Evolutionary conservation across 352 stramenopile species (phyloP), one percentile per base, ranked within the genome.

Genomic region (Pythium guiyangense): DNA sequence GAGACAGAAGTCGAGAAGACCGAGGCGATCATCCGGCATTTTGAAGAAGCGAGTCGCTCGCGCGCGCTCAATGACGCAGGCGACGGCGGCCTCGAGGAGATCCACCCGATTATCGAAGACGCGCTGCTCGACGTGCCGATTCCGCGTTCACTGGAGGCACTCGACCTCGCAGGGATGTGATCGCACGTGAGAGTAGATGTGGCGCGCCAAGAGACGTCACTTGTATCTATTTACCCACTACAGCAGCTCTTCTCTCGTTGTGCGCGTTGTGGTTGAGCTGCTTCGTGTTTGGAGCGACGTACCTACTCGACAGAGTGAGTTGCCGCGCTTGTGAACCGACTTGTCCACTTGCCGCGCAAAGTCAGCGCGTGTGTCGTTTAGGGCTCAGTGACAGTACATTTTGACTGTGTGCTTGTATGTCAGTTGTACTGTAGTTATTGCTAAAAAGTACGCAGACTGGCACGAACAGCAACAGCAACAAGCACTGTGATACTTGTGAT

Each of bases 1-100:
- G 79, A 90, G 66, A 88, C 82, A 2, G 79, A 92, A 49, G 77
- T 84, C 39, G 79, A 90, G 46, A 92, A 92, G 60, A 87, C 82
- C 2, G 82, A 92, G 46, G 80, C 80, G 20, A 89, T 92, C 58
- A 71, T 92, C 50, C 77, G 82, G 17, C 79, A 90, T 57, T 90
- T 92, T 46, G 82, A 92, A 49, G 76, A 90, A 50, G 78, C 79
- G 47, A 90, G 74, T 67, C 77, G 82, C 57, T 79, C 83, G 34
- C 82, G 82, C 54, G 64, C 70, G 15, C 49, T 77, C 44, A 74
- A 83, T 51, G 78, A 89, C 44, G 69, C 65, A 0, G 66, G 63
- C 15, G 79, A 90, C 40, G 62, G 66, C 4, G 62, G 66, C 2
- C 65, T 57, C 14, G 79, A 92, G 27, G 79, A 90, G 52, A 57